Base-by-base conservation (phyloP, 2,329 filamentous ascomycete genomes). In the Fusarium sp. region DNA sequence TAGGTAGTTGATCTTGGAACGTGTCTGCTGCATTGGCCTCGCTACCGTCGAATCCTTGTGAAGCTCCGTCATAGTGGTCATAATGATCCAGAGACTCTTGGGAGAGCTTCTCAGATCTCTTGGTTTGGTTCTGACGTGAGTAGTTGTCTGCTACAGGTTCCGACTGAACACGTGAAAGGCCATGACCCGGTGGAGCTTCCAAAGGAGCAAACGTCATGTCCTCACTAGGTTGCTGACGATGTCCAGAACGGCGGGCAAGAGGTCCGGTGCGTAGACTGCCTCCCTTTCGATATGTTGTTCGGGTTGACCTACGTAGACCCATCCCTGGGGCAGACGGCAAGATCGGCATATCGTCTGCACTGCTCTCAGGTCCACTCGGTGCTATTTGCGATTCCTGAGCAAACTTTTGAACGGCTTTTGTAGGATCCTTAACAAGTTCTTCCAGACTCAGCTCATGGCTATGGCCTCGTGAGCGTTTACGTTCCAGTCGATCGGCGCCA, bases 211-310 rank as follows among this genome's bases (percentile, higher is more conserved):
- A 72, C 29, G 57, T 66, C 1, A 68, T 49, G n/a, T 79, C 77
- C 65, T 91, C 89, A 16, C 84, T 84, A 20, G 92, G 91, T n/a
- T 85, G 83, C 25, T 88, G 86, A 61, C 88, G 88, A 45, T 88
- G 86, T 7, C 85, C 85, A 46, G 89, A 84, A 41, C 95, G 88
- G 79, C 93, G 93, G 2, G 93, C 92, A 71, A 94, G 91, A 1
- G 92, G 89, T 6, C 92, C 92, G 71, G 91, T 93, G 53, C 92
- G 91, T 67, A 97, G 80, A 81, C 94, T 98, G 34, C 94, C 94
- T 61, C 93, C 86, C 74, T 90, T 93, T 74, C 94, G 86, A 79
- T 98, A 98, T 27, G 93, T 95, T 7, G 96, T 99, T 57, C 93
- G 88, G 22, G 94, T 99, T 14, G 96, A 98, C 67, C 96, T 89